phyloP scores from a whole-genome alignment of 129 eudicot genomes.

The Smallanthus sonchifolius region DNA sequence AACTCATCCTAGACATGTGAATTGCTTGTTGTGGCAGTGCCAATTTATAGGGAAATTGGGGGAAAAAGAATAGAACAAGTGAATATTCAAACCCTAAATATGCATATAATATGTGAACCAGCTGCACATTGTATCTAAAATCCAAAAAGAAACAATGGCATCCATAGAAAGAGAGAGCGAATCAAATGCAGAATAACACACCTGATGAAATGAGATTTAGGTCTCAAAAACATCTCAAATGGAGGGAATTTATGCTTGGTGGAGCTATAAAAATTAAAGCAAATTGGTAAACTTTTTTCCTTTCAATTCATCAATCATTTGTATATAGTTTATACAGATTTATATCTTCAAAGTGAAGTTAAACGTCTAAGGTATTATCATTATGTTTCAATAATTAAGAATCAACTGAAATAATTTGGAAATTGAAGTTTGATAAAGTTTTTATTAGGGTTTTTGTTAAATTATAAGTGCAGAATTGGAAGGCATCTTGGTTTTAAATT shows the following conservation, averaged over 20 bases:
- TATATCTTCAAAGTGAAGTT: conserved; percentile 46
- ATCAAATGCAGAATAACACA: conserved; percentile 2
- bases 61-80: conserved; percentile 44
- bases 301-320: conserved; percentile 43
- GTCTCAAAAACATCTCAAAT: conserved; percentile 37
- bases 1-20: conserved; percentile 61
- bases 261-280: conserved; percentile 34
- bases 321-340: conserved; percentile 32
- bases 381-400: conserved; percentile 25
- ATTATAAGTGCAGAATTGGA: background rate
- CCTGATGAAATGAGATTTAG: conserved; percentile 28
- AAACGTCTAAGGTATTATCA: conserved; percentile 37
- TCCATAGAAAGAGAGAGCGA: conserved; percentile 23
- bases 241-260: conserved; percentile 55
- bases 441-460: conserved; percentile 8
- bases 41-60: conserved; percentile 55
- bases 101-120: conserved; percentile 51
- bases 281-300: conserved; percentile 26
- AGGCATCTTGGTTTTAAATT: too few species aligned
- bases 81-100: conserved; percentile 49
- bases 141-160: conserved; percentile 35
- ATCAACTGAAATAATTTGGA: conserved; percentile 8
- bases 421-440: background rate
- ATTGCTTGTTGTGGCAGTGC: conserved; percentile 5
- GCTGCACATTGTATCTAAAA: conserved; percentile 52